A percentile compares a stretch with the other conserved stretches of the same genome.
phyloP scores from a whole-genome alignment of 2,329 filamentous ascomycete genomes.

The Chaetoscypha palmicola region DNA sequence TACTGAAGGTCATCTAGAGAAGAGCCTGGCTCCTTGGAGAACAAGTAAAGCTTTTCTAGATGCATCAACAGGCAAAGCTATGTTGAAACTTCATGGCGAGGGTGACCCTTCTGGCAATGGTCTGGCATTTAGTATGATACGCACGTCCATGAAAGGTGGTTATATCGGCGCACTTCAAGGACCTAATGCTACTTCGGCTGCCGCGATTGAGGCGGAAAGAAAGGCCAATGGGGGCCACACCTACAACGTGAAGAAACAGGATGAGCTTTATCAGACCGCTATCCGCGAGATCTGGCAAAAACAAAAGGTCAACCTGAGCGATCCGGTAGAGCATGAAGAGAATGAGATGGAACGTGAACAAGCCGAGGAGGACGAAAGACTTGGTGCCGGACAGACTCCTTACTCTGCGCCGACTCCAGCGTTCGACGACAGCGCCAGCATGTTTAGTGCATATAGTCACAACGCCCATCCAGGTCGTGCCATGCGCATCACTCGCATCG shows the following conservation, averaged over 20 bases:
- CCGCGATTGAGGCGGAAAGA: constrained; percentile 66
- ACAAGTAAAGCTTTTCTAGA: constrained; percentile 95
- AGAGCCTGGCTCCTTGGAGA: constrained; percentile 92
- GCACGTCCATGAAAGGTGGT: constrained; percentile 97
- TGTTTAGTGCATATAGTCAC: constrained; percentile 61
- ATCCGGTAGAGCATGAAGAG: constrained; percentile 60
- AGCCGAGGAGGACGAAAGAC: constrained; percentile 47
- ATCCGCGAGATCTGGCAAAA: constrained; percentile 90
- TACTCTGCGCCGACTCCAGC: constrained; percentile 60
- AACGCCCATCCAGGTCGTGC: constrained; percentile 61
- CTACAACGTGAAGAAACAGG: constrained; percentile 94
- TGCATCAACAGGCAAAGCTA: constrained; percentile 88
- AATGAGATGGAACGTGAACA: constrained; percentile 37
- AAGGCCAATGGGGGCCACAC: constrained; percentile 89
- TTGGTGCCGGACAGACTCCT: constrained; percentile 47
- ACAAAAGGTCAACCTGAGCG: constrained; percentile 72
- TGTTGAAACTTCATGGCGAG: constrained; percentile 90
- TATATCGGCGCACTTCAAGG: constrained; percentile 75
- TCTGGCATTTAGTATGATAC: constrained; percentile 93
- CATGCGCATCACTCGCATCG: constrained; percentile 66
- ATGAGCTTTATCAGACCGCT: constrained; percentile 83
- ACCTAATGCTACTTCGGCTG: constrained; percentile 60
- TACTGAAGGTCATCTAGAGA: constrained; percentile 52
- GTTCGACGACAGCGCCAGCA: constrained; percentile 72
- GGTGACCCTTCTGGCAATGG: constrained; percentile 92